phyloP scores from a whole-genome alignment of 345 rosid genomes.

The Arabidopsis thaliana region TAIR10.1 NC_003076.8:18735001-18735500 shows the following conservation, averaged over 20 bases:
- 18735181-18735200: neutral
- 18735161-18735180: slow-evolving; percentile 20
- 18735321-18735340: neutral
- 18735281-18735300: neutral
- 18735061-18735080: slow-evolving; percentile 84
- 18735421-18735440: slow-evolving; percentile 87
- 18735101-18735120: slow-evolving; percentile 53
- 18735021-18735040: slow-evolving; percentile 94
- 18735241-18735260: neutral
- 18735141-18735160: neutral
- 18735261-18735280: slow-evolving; percentile 21
- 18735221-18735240: slow-evolving; percentile 1
- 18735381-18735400: slow-evolving; percentile 93
- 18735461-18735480: slow-evolving; percentile 99
- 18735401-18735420: slow-evolving; percentile 91
- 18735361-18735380: slow-evolving; percentile 56
- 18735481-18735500: slow-evolving; percentile 79
- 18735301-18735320: slow-evolving; percentile 13
- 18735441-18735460: slow-evolving; percentile 88
- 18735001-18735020: slow-evolving; percentile 90
- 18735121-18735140: slow-evolving; percentile 15
- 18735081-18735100: slow-evolving; percentile 94
- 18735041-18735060: slow-evolving; percentile 97
- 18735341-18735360: neutral
- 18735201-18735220: slow-evolving; percentile 6